Conservation (phyloP, 768 basidiomycete genomes). For the Suillus subalutaceus region DNA sequence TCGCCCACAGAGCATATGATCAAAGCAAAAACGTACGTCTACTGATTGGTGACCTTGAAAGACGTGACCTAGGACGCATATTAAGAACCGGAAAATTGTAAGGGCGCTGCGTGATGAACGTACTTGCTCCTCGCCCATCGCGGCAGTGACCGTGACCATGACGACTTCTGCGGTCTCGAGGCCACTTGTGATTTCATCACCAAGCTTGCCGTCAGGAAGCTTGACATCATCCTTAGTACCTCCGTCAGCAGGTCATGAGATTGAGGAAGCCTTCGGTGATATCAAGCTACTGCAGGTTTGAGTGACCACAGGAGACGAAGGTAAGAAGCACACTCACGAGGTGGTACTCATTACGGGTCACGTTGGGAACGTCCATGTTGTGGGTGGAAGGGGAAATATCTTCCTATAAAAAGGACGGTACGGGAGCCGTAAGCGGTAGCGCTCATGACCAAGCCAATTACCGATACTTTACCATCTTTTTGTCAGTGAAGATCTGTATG, state of each 20-base stretch:
- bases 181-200: conserved; percentile 61
- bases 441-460: conserved; percentile 8
- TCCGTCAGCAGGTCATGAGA: conserved; percentile 85
- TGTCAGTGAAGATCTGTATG: conserved; percentile 93
- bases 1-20: neutral
- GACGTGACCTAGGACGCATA: neutral
- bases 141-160: conserved; percentile 80
- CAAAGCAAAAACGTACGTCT: neutral
- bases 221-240: conserved; percentile 90
- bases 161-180: conserved; percentile 91
- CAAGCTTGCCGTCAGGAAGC: conserved; percentile 85
- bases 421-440: conserved; percentile 1
- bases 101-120: conserved; percentile 21
- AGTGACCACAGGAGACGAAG: conserved; percentile 9
- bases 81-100: neutral
- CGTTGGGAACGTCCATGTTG: conserved; percentile 99
- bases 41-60: conserved; percentile 4
- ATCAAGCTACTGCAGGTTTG: conserved; percentile 57
- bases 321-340: conserved; percentile 55
- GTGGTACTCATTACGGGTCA: conserved; percentile 85
- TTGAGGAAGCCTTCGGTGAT: conserved; percentile 95
- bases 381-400: conserved; percentile 96
- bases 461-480: conserved; percentile 79
- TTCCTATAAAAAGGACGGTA: conserved; percentile 54
- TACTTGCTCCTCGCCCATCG: conserved; percentile 92